These are phyloP conservation scores for Solanum chilense DNA, from an alignment of 257 asterid genomes.

Conservation along the genomic window DNA sequence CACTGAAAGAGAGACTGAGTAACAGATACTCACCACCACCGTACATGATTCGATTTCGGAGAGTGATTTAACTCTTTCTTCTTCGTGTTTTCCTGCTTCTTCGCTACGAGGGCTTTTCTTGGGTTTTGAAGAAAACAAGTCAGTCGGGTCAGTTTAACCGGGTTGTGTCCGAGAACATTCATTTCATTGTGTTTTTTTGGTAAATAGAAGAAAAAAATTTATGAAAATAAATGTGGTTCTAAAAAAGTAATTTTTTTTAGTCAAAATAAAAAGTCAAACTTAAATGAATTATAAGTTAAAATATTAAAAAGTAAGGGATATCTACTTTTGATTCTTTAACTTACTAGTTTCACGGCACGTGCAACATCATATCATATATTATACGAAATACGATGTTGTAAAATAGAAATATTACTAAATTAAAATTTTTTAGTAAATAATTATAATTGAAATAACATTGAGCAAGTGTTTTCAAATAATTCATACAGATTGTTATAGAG, in stretches of 20 bases:
- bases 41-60: slow-evolving; percentile 8
- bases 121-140: neutral
- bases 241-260: too few relatives aligned
- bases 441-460: neutral
- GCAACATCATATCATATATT: neutral
- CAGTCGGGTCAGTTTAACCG: neutral
- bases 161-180: neutral
- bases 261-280: too few relatives aligned
- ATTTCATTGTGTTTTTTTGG: neutral
- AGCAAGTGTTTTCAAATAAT: neutral
- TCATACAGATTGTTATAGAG: neutral
- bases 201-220: neutral
- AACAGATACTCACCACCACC: slow-evolving; percentile 19
- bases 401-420: neutral
- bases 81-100: neutral
- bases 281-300: too few relatives aligned
- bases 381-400: neutral
- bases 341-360: neutral
- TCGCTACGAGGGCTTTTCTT: neutral
- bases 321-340: too few relatives aligned
- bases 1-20: neutral
- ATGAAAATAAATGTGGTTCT: neutral
- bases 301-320: neutral
- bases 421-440: too few relatives aligned
- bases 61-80: neutral